Base-by-base conservation (phyloP, 129 eudicot species). In the Flaveria brownii region DNA sequence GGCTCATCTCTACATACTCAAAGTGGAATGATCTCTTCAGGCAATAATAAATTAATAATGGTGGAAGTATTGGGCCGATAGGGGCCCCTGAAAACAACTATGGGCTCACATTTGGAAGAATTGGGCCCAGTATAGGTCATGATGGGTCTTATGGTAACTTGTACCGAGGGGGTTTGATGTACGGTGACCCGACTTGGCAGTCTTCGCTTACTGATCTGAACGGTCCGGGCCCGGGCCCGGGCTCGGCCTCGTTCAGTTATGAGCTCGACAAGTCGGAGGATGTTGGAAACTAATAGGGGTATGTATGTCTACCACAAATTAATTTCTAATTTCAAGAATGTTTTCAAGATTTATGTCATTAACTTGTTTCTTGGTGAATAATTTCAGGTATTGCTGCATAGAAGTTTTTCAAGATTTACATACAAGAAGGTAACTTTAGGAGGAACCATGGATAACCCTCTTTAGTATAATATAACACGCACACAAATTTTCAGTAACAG, bases 211-310 rank as follows among this genome's bases (percentile, higher is more conserved):
- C 85, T 69, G 96, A 84, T 68, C 75, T 87, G 6, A 88, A 87
- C 33, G 85, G 82, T 80, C 72, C 88, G 36, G 87, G 84, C 79
- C 63, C 93, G 18, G 87, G 84, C 78, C 72, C 90, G 18, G 87
- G 84, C 78, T 68, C 92, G 54, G 84, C 83, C 74, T 82, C 92
- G 56, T 87, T 81, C 78, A 81, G 92, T 75, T 87, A 85, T 76
- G 97, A 90, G 61, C 90, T 87, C n/a, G 89, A 84, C 8, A 71
- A 64, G 82, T 73, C 88, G 16, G 87, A 83, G 45, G 89, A 90
- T 80, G 86, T 82, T 70, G 96, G 88, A 71, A 83, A 60, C 90
- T 47, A 83, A 78, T 85, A 85, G 97, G 84, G 97, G 97, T 91
- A 91, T 60, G 82, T 14, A 65, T 49, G 22, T 71, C n/a, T 28